Evolutionary conservation across 108 stramenopile genomes (phyloP).

Genomic region (Pseudonitzschia pungens): DNA sequence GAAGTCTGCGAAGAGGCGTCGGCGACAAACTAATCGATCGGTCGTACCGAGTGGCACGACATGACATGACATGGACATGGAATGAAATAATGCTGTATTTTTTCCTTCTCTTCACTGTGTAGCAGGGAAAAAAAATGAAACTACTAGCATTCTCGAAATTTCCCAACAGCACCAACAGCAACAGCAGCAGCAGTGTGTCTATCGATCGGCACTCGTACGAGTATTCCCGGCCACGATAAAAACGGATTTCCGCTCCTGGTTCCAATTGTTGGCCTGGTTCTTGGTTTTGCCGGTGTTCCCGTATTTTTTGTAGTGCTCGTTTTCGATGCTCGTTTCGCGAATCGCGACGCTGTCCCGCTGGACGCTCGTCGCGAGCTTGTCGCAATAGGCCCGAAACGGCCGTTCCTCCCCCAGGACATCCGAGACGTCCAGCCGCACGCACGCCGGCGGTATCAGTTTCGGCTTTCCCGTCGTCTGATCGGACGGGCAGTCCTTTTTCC

Average conservation of each 20-base stretch:
- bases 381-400: conserved; percentile 23
- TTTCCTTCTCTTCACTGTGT: too few species aligned
- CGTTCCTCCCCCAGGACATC: conserved; percentile 13
- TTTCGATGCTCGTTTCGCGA: not conserved
- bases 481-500: conserved; percentile 31
- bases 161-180: too few species aligned
- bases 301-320: not conserved
- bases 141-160: too few species aligned
- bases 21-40: not conserved
- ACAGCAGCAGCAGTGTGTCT: not conserved
- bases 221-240: conserved; percentile 32
- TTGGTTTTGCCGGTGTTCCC: conserved; percentile 20
- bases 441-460: conserved; percentile 7
- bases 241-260: conserved; percentile 39
- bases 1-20: not conserved
- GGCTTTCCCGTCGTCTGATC: conserved; percentile 14
- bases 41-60: too few species aligned
- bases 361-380: conserved; percentile 30
- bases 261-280: conserved; percentile 42
- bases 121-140: too few species aligned
- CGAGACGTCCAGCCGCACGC: conserved; percentile 6
- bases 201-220: too few species aligned
- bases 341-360: conserved; percentile 20
- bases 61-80: too few species aligned
- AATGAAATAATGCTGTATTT: too few species aligned